These are phyloP conservation scores for Dictyostelium intermedium DNA, from an alignment of 78 protist genomes.

Conservation along the genomic window DNA sequence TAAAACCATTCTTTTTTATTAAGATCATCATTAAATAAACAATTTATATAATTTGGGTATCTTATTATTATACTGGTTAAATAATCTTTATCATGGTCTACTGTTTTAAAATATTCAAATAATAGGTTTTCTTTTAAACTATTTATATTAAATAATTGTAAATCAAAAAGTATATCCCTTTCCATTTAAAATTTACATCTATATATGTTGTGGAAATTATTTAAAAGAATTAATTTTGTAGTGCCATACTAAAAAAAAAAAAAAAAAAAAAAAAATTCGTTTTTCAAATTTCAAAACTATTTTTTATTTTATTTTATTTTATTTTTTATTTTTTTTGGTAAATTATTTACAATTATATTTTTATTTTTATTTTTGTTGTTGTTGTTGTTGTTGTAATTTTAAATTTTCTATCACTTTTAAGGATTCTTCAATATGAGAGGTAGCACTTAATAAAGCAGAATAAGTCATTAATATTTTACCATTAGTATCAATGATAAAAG, in stretches of 20 bases:
- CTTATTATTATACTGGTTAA: background rate
- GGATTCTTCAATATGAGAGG: conserved; percentile 34
- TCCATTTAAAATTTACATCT: background rate
- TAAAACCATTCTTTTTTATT: background rate
- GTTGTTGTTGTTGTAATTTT: background rate
- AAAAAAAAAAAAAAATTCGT: no score
- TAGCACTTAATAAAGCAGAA: conserved; percentile 10
- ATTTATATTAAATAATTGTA: background rate
- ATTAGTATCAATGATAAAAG: conserved; percentile 56
- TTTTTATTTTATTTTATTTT: no score
- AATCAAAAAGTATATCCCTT: background rate
- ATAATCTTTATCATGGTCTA: background rate
- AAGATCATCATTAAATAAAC: background rate
- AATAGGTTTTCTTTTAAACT: background rate
- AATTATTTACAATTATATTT: background rate
- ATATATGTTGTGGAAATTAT: background rate
- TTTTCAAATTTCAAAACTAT: no score
- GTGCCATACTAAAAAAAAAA: no score
- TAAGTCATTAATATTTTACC: conserved; percentile 1
- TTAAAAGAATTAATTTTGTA: no score
- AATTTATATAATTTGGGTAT: background rate
- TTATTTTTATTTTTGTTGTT: no score
- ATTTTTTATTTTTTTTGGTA: no score
- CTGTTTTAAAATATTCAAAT: background rate
- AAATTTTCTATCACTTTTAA: conserved; percentile 36